Evolutionary conservation across 2,329 filamentous ascomycete genomes (phyloP), one percentile per base, ranked within the genome.

Genomic region (Sporothrix euskadiensis): DNA sequence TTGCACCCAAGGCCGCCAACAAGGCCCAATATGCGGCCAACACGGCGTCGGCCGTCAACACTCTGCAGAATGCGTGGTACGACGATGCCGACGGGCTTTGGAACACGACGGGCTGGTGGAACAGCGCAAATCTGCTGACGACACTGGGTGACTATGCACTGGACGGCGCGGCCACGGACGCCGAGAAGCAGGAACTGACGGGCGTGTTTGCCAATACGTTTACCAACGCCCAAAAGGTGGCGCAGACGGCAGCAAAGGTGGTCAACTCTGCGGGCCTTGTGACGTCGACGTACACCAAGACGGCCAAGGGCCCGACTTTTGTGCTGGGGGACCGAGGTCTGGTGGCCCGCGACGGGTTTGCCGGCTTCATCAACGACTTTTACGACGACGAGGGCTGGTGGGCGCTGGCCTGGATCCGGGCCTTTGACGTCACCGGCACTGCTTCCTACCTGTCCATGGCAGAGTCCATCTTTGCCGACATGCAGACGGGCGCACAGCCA

Each of bases 21-120:
- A 61, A 59, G 56, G 30, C 70, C 7, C 47, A 41, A 41, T 85
- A 85, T 77, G 78, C 79, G 10, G 75, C 76, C 16, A 77, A 81
- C 71, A 77, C 84, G 3, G 76, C 78, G 3, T 71, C 76, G 19
- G 81, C 81, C 6, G 81, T 83, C 56, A 76, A 81, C 49, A 79
- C 84, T 6, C 83, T 92, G 1, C 89, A 91, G 77, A 74, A 76
- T 3, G 32, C 16, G 35, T 92, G 88, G 86, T 92, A 92, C 79
- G 86, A 90, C 78, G 73, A 80, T 2, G 78, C 79, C 5, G 88
- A 85, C 0, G 91, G 91, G 3, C 82, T 92, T 14, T 93, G 89
- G 89, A 81, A 88, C 72, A 86, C 86, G 0, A 85, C 86, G 8
- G 86, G 86, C n/a, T 94, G 91, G 91, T 94, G 91, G 91, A 92